phyloP scores from a whole-genome alignment of 108 stramenopile species.

The Nannochloropsis salina region DNA sequence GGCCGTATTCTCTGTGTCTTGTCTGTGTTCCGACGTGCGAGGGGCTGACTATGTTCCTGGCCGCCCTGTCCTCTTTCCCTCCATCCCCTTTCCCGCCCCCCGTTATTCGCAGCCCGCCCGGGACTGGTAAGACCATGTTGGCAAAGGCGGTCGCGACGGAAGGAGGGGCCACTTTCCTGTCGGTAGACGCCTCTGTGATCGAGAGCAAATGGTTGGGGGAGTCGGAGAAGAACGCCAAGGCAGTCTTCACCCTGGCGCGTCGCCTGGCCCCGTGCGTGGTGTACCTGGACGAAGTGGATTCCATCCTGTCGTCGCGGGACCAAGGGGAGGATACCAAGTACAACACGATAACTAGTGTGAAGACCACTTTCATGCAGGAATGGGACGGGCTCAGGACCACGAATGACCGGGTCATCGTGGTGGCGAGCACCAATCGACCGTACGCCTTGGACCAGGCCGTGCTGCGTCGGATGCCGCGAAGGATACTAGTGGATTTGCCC shows the following conservation, averaged over 20 bases:
- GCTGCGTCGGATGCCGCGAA: constrained; percentile 81
- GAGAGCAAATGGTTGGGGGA: constrained; percentile 98
- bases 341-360: constrained; percentile 79
- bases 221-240: constrained; percentile 95
- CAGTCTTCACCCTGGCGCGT: constrained; percentile 95
- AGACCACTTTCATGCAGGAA: constrained; percentile 74
- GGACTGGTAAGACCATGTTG: constrained; percentile 62
- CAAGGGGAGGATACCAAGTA: constrained; percentile 83
- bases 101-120: constrained; percentile 13
- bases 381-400: constrained; percentile 88
- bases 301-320: constrained; percentile 58
- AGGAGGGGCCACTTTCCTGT: constrained; percentile 89
- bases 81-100: not conserved
- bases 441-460: constrained; percentile 96
- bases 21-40: not conserved
- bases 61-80: not conserved
- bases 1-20: constrained; percentile 57
- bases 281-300: constrained; percentile 94
- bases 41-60: not conserved
- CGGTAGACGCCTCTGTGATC: constrained; percentile 88
- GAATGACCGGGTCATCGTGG: constrained; percentile 81
- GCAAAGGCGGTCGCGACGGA: constrained; percentile 97
- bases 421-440: constrained; percentile 92
- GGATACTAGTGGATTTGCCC: constrained; percentile 92
- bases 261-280: constrained; percentile 89